These are phyloP conservation scores for Acrodontium crateriforme DNA, from an alignment of 2,329 filamentous ascomycete genomes.

Conservation along the genomic window DNA sequence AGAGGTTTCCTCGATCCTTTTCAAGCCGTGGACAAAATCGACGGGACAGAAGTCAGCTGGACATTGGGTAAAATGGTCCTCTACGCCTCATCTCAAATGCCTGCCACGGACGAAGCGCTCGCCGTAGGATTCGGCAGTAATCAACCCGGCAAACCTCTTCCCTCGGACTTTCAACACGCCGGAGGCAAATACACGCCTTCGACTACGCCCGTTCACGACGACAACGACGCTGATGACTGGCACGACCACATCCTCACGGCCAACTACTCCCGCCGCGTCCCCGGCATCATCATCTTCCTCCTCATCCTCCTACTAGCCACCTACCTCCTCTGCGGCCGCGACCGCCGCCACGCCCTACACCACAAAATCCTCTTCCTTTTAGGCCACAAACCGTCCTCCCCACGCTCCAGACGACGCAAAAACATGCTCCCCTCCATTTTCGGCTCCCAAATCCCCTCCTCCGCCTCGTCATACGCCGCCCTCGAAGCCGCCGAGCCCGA, in stretches of 20 bases:
- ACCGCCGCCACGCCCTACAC: conserved; percentile 49
- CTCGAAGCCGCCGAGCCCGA: conserved; percentile 60
- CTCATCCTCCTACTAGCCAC: conserved; percentile 54
- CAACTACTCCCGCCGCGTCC: conserved; percentile 51
- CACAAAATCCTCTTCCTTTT: conserved; percentile 38
- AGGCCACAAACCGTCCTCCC: conserved; percentile 28
- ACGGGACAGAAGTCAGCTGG: conserved; percentile 89
- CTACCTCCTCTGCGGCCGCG: conserved; percentile 67
- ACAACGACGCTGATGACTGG: conserved; percentile 34
- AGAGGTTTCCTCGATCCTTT: conserved; percentile 75
- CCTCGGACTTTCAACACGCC: conserved; percentile 68
- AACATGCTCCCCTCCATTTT: conserved; percentile 60
- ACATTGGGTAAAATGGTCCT: conserved; percentile 92
- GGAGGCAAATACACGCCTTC: conserved; percentile 38
- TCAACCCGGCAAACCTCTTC: conserved; percentile 30
- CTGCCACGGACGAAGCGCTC: conserved; percentile 46
- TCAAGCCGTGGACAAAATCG: conserved; percentile 83
- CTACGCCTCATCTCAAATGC: conserved; percentile 81
- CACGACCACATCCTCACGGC: conserved; percentile 50
- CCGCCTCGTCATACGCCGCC: conserved; percentile 55
- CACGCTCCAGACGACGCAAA: conserved; percentile 21
- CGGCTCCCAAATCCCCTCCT: conserved; percentile 37
- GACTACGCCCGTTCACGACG: conserved; percentile 23
- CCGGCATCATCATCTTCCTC: conserved; percentile 64
- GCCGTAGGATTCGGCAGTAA: conserved; percentile 94